Evolutionary conservation across 1,284 basidiomycete genomes (phyloP).

Genomic region (Trichosporon faecale): DNA sequence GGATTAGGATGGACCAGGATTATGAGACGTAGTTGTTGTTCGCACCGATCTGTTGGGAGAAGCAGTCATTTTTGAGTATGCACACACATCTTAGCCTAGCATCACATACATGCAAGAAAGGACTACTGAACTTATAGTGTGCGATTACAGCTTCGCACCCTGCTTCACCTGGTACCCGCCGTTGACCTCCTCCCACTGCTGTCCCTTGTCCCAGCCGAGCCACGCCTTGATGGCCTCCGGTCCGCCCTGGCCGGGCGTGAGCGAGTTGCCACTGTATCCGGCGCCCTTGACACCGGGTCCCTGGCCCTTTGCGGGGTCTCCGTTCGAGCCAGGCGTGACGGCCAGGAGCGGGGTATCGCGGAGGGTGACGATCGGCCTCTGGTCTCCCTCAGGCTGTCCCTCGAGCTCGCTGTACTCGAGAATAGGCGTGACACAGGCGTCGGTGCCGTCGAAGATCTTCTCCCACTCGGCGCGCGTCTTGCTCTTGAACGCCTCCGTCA

Average conservation of each 20-base stretch:
- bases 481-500: slow-evolving; percentile 15
- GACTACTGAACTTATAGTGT: background rate
- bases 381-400: slow-evolving; percentile 6
- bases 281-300: background rate
- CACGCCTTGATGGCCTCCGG: background rate
- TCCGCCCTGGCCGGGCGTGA: slow-evolving; percentile 2
- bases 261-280: background rate
- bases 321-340: background rate
- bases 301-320: background rate
- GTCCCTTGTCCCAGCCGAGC: slow-evolving; percentile 7
- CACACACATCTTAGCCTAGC: slow-evolving; percentile 2
- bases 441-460: slow-evolving; percentile 18
- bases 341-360: background rate
- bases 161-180: slow-evolving; percentile 3
- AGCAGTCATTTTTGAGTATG: background rate
- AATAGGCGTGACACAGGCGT: slow-evolving; percentile 21
- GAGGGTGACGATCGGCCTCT: slow-evolving; percentile 5
- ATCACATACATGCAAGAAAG: background rate
- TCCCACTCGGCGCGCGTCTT: slow-evolving; percentile 22
- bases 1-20: background rate
- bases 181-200: slow-evolving; percentile 1
- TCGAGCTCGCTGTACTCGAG: slow-evolving; percentile 11
- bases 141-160: background rate
- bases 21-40: background rate
- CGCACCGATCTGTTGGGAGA: background rate